Evolutionary conservation across 2,329 filamentous ascomycete species (phyloP), one percentile per base, ranked within the genome.

Genomic region (Colletotrichum siamense): DNA sequence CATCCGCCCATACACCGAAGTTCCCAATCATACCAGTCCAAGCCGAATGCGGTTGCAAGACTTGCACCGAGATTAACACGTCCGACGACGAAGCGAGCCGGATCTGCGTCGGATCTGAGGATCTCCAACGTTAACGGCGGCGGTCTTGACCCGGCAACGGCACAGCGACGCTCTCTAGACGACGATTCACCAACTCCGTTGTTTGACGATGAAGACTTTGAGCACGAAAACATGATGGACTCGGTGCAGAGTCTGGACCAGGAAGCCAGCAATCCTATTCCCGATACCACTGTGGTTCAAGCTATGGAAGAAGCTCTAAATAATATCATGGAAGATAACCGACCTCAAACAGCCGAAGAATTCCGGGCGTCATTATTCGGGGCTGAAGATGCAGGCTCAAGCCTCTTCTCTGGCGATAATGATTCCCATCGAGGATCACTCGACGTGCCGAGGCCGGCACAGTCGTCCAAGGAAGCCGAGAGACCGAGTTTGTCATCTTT

Each of bases 251-350:
- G 96, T 79, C 87, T 98, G 10, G 95, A 96, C 26, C 93, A 94
- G 63, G 94, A 95, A 57, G 88, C 87, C n/a, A 88, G 90, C 12
- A 89, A 89, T 74, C 88, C 88, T 26, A 88, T 88, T 1, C 94
- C 94, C 8, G 94, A 98, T 81, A 94, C 91, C 1, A 91, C 94
- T 76, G 94, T 98, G 32, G 96, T 99, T 8, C 92, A 98, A 85
- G 96, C 95, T 5, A 96, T 99, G 91, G 96, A 99, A 83, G 92
- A 95, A 79, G 97, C 96, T 18, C 88, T 99, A 65, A 98, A 94
- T 79, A 95, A 96, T 78, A 99, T 99, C 77, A 94, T 99, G 88
- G 95, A 95, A 79, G 93, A 96, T 79, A 72, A 77, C 13, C 92
- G 89, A 39, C 90, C 90, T 16, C 86, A 94, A 66, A 92, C 91